Percentiles rank a stretch among this genome's conserved stretches.
These are phyloP conservation scores for Diaporthe longicolla DNA, from an alignment of 2,329 filamentous ascomycete genomes.

Conservation along the genomic window DNA sequence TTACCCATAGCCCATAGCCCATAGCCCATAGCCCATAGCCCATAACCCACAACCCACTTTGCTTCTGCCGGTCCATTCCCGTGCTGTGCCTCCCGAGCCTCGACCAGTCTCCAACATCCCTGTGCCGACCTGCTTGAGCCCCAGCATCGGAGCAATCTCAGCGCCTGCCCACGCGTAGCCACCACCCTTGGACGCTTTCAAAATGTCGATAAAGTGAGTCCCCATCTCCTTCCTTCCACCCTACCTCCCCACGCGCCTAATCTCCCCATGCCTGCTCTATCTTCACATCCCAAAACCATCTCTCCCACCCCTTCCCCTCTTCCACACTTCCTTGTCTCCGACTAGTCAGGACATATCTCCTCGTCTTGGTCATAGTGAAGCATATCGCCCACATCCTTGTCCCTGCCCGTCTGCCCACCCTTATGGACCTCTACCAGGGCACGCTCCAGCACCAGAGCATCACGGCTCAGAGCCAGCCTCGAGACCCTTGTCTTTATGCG, in stretches of 20 bases:
- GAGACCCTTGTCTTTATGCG: conserved; percentile 54
- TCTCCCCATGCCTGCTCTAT: conserved; percentile 32
- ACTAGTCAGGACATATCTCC: no score
- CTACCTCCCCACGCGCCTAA: conserved; percentile 34
- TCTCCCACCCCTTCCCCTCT: conserved; percentile 16
- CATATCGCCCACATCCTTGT: background rate
- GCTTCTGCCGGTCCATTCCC: conserved; percentile 29
- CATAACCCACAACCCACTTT: conserved; percentile 32
- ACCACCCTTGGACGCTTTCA: conserved; percentile 52
- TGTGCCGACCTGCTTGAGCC: conserved; percentile 29
- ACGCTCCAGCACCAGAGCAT: conserved; percentile 46
- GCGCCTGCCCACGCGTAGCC: conserved; percentile 38
- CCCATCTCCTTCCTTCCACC: conserved; percentile 42
- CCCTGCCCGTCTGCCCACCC: conserved; percentile 38
- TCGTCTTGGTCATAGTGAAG: background rate
- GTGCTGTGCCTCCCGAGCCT: conserved; percentile 23
- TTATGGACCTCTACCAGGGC: conserved; percentile 39
- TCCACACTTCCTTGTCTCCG: background rate
- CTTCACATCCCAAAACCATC: conserved; percentile 30
- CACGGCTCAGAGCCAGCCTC: conserved; percentile 61
- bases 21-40: background rate
- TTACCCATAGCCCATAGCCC: background rate
- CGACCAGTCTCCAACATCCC: conserved; percentile 29
- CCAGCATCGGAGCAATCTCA: conserved; percentile 29
- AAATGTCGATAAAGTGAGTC: conserved; percentile 71